Percentiles rank a stretch among this genome's conserved stretches.
phyloP scores from a whole-genome alignment of 305 asterid genomes.

The Fraxinus floribunda region DNA sequence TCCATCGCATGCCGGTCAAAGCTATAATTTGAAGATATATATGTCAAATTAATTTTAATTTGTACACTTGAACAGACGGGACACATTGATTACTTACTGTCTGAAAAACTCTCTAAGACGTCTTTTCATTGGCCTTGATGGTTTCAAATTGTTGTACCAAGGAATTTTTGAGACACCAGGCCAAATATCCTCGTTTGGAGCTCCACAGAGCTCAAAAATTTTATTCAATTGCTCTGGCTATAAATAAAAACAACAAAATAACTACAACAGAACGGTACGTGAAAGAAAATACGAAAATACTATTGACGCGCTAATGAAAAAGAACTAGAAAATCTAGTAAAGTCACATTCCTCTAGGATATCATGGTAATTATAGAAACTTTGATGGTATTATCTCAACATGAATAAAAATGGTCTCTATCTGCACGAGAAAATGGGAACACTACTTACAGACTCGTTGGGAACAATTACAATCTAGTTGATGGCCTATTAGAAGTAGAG shows the following conservation, averaged over 20 bases:
- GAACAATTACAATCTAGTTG: neutral
- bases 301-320: neutral
- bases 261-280: neutral
- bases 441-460: neutral
- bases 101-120: conserved; percentile 82
- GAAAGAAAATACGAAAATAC: neutral
- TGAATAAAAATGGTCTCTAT: neutral
- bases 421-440: neutral
- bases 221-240: conserved; percentile 90
- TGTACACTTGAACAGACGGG: neutral
- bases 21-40: conserved; percentile 35
- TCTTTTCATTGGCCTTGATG: conserved; percentile 69
- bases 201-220: conserved; percentile 85
- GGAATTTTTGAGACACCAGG: conserved; percentile 94
- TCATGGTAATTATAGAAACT: neutral
- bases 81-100: conserved; percentile 55
- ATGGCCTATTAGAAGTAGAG: conserved; percentile 3
- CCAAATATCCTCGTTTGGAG: conserved; percentile 84
- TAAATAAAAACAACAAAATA: conserved; percentile 21
- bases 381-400: neutral
- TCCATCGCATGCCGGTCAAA: conserved; percentile 94
- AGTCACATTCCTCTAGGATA: neutral
- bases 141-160: conserved; percentile 87
- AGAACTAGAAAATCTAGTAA: neutral
- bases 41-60: conserved; percentile 2